Evolutionary conservation across 768 basidiomycete species (phyloP).

Genomic region (Leucocoprinus birnbaumii): DNA sequence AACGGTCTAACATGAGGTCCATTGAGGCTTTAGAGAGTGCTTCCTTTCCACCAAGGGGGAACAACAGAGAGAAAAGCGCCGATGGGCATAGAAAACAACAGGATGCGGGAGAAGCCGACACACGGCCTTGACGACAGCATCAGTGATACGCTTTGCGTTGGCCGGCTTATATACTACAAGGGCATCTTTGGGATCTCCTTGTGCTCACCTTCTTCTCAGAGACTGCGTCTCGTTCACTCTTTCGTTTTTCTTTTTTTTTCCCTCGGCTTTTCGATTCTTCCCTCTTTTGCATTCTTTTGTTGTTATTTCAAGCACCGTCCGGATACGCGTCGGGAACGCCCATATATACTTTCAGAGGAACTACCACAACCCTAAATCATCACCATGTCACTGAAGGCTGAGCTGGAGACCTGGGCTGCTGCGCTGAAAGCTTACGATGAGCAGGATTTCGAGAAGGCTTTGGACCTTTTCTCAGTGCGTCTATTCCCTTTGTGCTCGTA

Average conservation of each 20-base stretch:
- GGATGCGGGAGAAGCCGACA: conserved; percentile 21
- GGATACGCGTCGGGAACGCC: conserved; percentile 37
- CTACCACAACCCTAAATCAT: conserved; percentile 16
- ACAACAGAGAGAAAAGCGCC: not conserved
- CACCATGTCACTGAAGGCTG: conserved; percentile 63
- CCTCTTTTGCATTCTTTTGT: conserved; percentile 22
- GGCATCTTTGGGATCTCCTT: conserved; percentile 20
- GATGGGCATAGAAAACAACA: not conserved
- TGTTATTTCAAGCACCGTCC: conserved; percentile 18
- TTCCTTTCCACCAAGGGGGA: too few relatives aligned
- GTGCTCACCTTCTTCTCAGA: conserved; percentile 28
- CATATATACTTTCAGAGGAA: conserved; percentile 10
- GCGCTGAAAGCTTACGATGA: conserved; percentile 89
- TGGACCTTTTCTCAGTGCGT: conserved; percentile 74
- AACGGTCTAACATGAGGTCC: not conserved
- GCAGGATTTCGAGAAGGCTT: conserved; percentile 71
- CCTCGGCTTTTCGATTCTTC: conserved; percentile 21
- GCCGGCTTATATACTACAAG: conserved; percentile 20
- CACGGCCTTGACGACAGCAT: conserved; percentile 32
- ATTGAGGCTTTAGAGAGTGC: too few relatives aligned
- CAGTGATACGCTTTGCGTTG: conserved; percentile 17
- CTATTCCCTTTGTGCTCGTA: not conserved
- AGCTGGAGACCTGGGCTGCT: conserved; percentile 84
- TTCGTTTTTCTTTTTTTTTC: conserved; percentile 24
- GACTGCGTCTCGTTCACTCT: conserved; percentile 41